phyloP scores from a whole-genome alignment of 495 filamentous ascomycete species.

The Xylaria cubensis region DNA sequence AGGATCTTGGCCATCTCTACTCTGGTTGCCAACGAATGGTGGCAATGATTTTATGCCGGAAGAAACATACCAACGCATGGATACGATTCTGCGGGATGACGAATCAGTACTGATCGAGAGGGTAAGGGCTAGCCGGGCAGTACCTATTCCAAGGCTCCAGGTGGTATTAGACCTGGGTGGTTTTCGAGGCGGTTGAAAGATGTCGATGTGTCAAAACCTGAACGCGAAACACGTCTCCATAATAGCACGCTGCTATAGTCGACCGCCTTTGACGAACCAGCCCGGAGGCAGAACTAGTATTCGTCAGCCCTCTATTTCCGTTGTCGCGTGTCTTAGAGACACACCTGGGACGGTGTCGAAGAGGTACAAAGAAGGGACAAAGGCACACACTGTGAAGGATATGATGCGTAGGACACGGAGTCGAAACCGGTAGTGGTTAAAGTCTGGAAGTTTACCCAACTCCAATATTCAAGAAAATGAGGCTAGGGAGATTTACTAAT shows the following conservation, averaged over 20 bases:
- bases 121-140: background rate
- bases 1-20: background rate
- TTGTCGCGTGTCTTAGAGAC: background rate
- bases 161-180: background rate
- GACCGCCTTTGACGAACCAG: background rate
- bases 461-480: constrained; percentile 10
- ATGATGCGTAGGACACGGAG: background rate
- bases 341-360: constrained; percentile 13
- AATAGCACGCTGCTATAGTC: background rate
- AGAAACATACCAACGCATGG: background rate
- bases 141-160: background rate
- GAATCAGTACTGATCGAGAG: background rate
- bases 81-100: background rate
- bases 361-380: constrained; percentile 17
- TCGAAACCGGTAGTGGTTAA: constrained; percentile 1
- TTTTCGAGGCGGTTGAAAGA: background rate
- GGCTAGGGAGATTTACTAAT: background rate
- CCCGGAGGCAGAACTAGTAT: background rate
- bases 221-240: constrained; percentile 3
- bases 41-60: background rate
- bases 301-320: background rate
- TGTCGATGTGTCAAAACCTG: constrained; percentile 3
- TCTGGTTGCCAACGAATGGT: background rate
- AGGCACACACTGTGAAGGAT: constrained; percentile 14
- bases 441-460: constrained; percentile 6